phyloP scores from a whole-genome alignment of 208 protist genomes.

The Tetramitus jugosus region DNA sequence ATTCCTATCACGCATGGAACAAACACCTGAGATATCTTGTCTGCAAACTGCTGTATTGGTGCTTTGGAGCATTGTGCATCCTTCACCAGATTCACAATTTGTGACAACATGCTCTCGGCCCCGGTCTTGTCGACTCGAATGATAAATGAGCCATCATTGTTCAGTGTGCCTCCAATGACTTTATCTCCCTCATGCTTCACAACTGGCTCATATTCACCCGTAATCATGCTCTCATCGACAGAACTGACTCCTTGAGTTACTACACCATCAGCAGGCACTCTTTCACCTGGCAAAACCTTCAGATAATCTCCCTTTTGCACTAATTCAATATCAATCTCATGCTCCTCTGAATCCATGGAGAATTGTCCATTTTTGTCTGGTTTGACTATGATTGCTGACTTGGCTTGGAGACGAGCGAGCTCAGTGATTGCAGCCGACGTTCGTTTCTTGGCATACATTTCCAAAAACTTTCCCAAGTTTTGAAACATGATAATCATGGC shows the following conservation, averaged over 20 bases:
- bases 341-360: constrained; percentile 25
- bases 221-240: constrained; percentile 89
- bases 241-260: constrained; percentile 61
- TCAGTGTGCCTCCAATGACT: constrained; percentile 15
- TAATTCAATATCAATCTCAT: constrained; percentile 42
- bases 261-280: constrained; percentile 80
- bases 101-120: neutral
- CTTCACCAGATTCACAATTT: constrained; percentile 20
- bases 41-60: constrained; percentile 18
- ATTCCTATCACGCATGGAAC: neutral
- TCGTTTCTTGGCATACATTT: constrained; percentile 78
- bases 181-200: constrained; percentile 37
- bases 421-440: constrained; percentile 71
- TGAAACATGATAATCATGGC: constrained; percentile 86
- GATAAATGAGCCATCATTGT: neutral
- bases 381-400: constrained; percentile 32
- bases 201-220: constrained; percentile 72
- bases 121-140: neutral
- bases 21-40: neutral
- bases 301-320: constrained; percentile 52
- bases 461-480: constrained; percentile 86
- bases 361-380: constrained; percentile 21
- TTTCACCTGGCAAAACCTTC: constrained; percentile 67
- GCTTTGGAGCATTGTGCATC: constrained; percentile 18
- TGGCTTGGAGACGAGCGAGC: constrained; percentile 61